Percentiles rank a stretch among this genome's conserved stretches.
phyloP scores from a whole-genome alignment of 2,329 filamentous ascomycete genomes.

The Alternaria brassicae region DNA sequence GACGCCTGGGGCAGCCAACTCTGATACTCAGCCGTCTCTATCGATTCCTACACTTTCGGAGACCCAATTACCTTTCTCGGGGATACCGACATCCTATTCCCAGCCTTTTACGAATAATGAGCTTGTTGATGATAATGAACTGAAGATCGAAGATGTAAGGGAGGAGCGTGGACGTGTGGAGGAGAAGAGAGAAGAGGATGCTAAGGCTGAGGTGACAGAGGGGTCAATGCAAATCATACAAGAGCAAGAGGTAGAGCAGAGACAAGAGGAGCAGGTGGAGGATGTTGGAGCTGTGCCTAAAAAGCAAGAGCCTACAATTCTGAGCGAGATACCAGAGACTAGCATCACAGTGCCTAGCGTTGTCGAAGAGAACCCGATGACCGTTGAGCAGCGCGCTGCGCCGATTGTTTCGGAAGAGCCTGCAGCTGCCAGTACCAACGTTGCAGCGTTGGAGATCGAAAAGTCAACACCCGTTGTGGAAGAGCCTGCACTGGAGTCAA shows the following conservation, averaged over 20 bases:
- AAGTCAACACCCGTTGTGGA: constrained; percentile 24
- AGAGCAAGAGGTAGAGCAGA: constrained; percentile 1
- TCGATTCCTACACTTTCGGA: constrained; percentile 38
- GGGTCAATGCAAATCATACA: not conserved
- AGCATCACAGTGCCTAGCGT: not conserved
- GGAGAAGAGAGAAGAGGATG: not conserved
- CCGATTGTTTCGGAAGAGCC: constrained; percentile 5
- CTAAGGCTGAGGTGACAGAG: not conserved
- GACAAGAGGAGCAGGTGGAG: constrained; percentile 8
- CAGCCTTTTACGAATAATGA: constrained; percentile 31
- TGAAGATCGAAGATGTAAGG: constrained; percentile 4
- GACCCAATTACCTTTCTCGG: constrained; percentile 38
- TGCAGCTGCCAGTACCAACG: constrained; percentile 9
- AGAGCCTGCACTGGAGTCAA: constrained; percentile 13
- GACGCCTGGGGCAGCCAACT: constrained; percentile 43
- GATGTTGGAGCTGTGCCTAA: constrained; percentile 3
- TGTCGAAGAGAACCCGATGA: not conserved
- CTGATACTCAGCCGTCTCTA: constrained; percentile 43
- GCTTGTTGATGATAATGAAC: constrained; percentile 29
- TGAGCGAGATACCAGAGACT: constrained; percentile 4
- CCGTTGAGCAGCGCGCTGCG: constrained; percentile 1
- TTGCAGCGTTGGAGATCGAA: constrained; percentile 17
- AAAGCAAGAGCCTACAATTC: constrained; percentile 18
- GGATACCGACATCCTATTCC: constrained; percentile 42
- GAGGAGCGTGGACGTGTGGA: constrained; percentile 8